phyloP scores from a whole-genome alignment of 768 basidiomycete genomes.

The Hortiboletus campestris region DNA sequence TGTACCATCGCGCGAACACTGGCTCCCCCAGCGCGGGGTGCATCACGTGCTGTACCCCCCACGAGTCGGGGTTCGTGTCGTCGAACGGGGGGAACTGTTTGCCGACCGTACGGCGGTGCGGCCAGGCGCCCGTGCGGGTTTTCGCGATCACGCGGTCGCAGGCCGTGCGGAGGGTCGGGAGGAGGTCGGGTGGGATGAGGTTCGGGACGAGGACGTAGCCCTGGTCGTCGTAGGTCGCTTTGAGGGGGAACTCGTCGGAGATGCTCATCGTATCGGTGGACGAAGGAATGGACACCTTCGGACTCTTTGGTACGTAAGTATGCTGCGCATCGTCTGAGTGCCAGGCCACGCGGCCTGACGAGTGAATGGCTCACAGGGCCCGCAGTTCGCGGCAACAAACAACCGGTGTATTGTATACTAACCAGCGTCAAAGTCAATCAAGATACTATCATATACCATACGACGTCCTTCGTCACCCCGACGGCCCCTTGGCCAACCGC shows the following conservation, averaged over 20 bases:
- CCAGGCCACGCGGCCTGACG: not conserved
- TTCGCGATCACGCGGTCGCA: slow-evolving; percentile 48
- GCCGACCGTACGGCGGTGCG: slow-evolving; percentile 67
- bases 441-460: not conserved
- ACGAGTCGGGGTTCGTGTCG: slow-evolving; percentile 57
- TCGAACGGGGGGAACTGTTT: slow-evolving; percentile 78
- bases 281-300: not conserved
- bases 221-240: slow-evolving; percentile 53
- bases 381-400: not conserved
- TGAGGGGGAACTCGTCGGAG: slow-evolving; percentile 29
- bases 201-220: slow-evolving; percentile 65
- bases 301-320: too few species aligned
- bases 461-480: not conserved
- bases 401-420: not conserved
- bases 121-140: slow-evolving; percentile 63
- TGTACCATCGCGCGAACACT: slow-evolving; percentile 67
- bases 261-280: not conserved
- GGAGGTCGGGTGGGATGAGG: slow-evolving; percentile 45
- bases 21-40: slow-evolving; percentile 66
- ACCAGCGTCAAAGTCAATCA: not conserved
- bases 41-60: slow-evolving; percentile 84
- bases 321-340: too few species aligned
- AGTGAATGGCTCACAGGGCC: not conserved
- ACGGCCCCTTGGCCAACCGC: slow-evolving; percentile 31
- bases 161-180: slow-evolving; percentile 45